Percentiles rank a stretch among this genome's conserved stretches.
These are phyloP conservation scores for Aspergillus pseudotamarii DNA, from an alignment of 2,329 filamentous ascomycete genomes.

Conservation along the genomic window DNA sequence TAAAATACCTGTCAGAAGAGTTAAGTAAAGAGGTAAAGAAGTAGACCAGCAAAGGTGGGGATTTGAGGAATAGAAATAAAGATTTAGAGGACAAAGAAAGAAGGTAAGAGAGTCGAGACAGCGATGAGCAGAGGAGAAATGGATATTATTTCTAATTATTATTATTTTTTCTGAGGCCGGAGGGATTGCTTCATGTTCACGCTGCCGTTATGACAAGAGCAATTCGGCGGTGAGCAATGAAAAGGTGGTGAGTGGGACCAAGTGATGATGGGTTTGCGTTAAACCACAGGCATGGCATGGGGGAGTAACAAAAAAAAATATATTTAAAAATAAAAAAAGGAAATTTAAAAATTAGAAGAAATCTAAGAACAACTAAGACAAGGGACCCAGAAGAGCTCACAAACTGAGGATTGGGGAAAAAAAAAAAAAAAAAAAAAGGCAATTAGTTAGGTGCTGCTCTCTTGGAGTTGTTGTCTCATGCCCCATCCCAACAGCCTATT, in stretches of 20 bases:
- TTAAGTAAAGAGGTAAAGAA: neutral
- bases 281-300: neutral
- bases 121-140: neutral
- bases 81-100: slow-evolving; percentile 1
- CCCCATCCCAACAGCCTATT: neutral
- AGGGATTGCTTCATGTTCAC: slow-evolving; percentile 1
- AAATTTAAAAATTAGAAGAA: slow-evolving; percentile 13
- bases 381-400: slow-evolving; percentile 22
- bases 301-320: neutral
- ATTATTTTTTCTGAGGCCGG: neutral
- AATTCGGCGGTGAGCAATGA: neutral
- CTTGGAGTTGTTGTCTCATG: neutral
- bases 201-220: neutral
- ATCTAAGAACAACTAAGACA: slow-evolving; percentile 18
- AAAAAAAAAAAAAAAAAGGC: slow-evolving; percentile 9
- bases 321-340: neutral
- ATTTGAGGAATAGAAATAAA: slow-evolving; percentile 15
- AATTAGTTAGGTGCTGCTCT: neutral
- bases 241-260: neutral
- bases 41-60: neutral
- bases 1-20: neutral
- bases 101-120: slow-evolving; percentile 3
- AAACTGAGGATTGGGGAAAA: neutral
- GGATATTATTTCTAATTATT: slow-evolving; percentile 5
- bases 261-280: neutral